phyloP scores from a whole-genome alignment of 805 yeast species.

The Tetrapisispora iriomotensis region DNA sequence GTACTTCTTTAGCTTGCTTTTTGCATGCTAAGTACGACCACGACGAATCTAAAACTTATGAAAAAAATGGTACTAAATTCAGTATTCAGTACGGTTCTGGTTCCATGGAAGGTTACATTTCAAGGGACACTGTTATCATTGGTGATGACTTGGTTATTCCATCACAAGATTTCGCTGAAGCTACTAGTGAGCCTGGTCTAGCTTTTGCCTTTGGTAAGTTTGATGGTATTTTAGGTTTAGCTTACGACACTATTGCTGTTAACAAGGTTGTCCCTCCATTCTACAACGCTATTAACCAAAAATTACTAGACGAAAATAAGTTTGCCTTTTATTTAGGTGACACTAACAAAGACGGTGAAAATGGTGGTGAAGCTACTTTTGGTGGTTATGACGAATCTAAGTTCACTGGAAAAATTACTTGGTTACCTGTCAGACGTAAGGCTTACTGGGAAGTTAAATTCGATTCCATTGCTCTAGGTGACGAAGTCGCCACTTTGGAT shows the following conservation, averaged over 20 bases:
- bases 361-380: constrained; percentile 88
- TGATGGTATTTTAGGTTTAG: constrained; percentile 95
- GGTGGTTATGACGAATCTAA: constrained; percentile 83
- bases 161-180: constrained; percentile 91
- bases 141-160: constrained; percentile 67
- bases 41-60: constrained; percentile 68
- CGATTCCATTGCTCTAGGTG: constrained; percentile 84
- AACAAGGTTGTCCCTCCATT: constrained; percentile 87
- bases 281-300: constrained; percentile 76
- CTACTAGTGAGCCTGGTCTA: constrained; percentile 93
- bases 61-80: constrained; percentile 78
- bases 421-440: constrained; percentile 98
- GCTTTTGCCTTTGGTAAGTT: constrained; percentile 98
- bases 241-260: constrained; percentile 84
- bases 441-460: constrained; percentile 99
- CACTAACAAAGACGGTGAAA: constrained; percentile 50
- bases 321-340: constrained; percentile 91
- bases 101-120: constrained; percentile 81
- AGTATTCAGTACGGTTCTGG: constrained; percentile 90
- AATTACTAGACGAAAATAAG: constrained; percentile 71
- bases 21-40: constrained; percentile 88
- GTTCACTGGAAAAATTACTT: constrained; percentile 75
- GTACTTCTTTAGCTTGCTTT: constrained; percentile 91
- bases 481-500: constrained; percentile 75
- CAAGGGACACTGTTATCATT: constrained; percentile 70